phyloP scores from a whole-genome alignment of 805 yeast genomes.

The Candida caryicola region DNA sequence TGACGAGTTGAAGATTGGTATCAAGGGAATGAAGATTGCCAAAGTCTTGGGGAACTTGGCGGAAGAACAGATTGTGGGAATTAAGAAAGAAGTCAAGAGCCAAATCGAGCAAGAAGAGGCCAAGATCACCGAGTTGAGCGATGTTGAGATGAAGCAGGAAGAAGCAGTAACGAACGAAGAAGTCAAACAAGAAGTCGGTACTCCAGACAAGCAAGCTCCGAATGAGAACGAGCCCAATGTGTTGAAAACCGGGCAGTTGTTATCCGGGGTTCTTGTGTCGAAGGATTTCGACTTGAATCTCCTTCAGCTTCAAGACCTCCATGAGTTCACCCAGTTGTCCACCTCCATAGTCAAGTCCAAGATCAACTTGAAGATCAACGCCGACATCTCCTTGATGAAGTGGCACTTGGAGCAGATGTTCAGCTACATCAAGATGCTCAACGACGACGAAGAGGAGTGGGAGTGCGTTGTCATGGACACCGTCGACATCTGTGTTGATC shows the following conservation, averaged over 20 bases:
- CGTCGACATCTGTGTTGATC: conserved; percentile 44
- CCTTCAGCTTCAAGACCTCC: conserved; percentile 79
- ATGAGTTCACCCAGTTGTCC: conserved; percentile 83
- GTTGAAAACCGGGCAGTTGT: conserved; percentile 22
- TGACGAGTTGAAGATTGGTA: conserved; percentile 69
- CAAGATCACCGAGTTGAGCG: conserved; percentile 32
- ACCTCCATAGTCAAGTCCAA: conserved; percentile 82
- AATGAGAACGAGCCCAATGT: conserved; percentile 4
- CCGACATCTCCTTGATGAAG: conserved; percentile 72
- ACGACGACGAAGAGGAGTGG: conserved; percentile 50
- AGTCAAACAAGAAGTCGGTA: conserved; percentile 6
- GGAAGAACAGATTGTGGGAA: conserved; percentile 34
- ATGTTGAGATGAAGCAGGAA: conserved; percentile 13
- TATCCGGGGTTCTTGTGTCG: conserved; percentile 86
- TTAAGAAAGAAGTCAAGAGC: conserved; percentile 54
- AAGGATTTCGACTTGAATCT: conserved; percentile 85
- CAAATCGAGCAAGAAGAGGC: conserved; percentile 44
- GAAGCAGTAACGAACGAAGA: conserved; percentile 12
- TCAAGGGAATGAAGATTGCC: conserved; percentile 82
- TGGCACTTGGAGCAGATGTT: conserved; percentile 97
- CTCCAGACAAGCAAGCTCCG: conserved; percentile 2
- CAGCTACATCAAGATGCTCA: conserved; percentile 68
- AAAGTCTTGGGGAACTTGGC: conserved; percentile 60
- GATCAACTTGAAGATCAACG: conserved; percentile 74
- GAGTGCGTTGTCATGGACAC: conserved; percentile 45